These are phyloP conservation scores for Trametes maxima DNA, from an alignment of 768 basidiomycete species.

Conservation along the genomic window DNA sequence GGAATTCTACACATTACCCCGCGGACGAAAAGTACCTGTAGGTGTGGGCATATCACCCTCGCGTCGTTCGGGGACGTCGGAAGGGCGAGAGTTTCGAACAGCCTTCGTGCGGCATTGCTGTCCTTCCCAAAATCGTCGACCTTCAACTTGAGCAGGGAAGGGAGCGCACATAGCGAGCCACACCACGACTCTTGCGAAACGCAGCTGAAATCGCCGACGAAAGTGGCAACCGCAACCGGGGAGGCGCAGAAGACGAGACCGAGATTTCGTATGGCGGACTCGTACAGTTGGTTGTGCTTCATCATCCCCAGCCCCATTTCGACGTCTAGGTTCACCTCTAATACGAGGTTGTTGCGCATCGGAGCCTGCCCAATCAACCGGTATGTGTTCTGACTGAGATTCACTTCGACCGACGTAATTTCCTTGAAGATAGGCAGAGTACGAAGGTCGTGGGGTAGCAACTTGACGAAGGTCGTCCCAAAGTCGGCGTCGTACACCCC, in stretches of 20 bases:
- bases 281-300: background rate
- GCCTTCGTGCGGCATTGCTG: background rate
- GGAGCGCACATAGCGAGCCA: background rate
- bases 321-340: conserved; percentile 2
- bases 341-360: background rate
- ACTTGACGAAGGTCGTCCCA: background rate
- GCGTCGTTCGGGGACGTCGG: background rate
- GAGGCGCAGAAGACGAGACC: background rate
- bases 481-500: background rate
- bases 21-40: background rate
- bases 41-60: background rate
- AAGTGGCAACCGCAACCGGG: background rate
- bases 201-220: background rate
- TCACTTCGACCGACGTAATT: background rate
- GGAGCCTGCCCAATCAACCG: conserved; percentile 1
- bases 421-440: background rate
- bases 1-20: background rate
- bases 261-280: background rate
- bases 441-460: background rate
- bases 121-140: background rate
- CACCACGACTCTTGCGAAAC: background rate
- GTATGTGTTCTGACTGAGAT: background rate
- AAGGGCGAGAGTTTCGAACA: background rate
- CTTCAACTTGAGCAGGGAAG: background rate
- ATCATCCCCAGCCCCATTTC: background rate